Percentiles rank a stretch among this genome's conserved stretches.
Conservation (phyloP, 2,329 filamentous ascomycete genomes). For the Beauveria sp. region DNA sequence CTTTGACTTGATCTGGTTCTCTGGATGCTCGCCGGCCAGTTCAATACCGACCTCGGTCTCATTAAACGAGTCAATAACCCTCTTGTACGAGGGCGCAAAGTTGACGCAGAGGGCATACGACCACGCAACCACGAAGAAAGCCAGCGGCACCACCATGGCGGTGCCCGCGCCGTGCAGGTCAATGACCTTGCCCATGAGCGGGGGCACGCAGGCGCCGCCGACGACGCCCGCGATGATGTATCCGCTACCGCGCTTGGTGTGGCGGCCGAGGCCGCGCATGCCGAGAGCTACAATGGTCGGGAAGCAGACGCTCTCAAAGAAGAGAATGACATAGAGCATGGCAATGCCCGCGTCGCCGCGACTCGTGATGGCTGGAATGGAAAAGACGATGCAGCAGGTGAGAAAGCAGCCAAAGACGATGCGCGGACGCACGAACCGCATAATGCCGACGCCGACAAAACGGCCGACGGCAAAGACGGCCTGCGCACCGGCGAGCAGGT, state of each 20-base stretch:
- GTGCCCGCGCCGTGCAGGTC: slow-evolving; percentile 53
- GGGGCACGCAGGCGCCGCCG: slow-evolving; percentile 70
- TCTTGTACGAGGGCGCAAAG: slow-evolving; percentile 55
- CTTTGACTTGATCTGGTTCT: slow-evolving; percentile 9
- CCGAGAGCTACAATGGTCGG: slow-evolving; percentile 76
- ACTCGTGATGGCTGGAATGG: slow-evolving; percentile 39
- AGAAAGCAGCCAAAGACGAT: slow-evolving; percentile 62
- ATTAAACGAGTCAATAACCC: slow-evolving; percentile 52
- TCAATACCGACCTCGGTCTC: slow-evolving; percentile 36
- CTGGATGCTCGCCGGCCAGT: slow-evolving; percentile 16
- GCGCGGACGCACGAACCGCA: slow-evolving; percentile 60
- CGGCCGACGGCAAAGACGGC: slow-evolving; percentile 65
- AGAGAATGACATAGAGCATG: slow-evolving; percentile 63
- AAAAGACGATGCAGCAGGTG: slow-evolving; percentile 56
- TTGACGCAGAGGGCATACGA: slow-evolving; percentile 56
- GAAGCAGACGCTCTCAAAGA: slow-evolving; percentile 76
- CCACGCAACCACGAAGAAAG: slow-evolving; percentile 50
- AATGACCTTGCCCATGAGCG: slow-evolving; percentile 60
- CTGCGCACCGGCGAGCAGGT: slow-evolving; percentile 67
- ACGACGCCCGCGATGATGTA: slow-evolving; percentile 61
- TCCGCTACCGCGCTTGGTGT: slow-evolving; percentile 70
- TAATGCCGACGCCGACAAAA: slow-evolving; percentile 58
- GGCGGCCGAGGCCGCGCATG: slow-evolving; percentile 65
- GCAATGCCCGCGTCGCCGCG: slow-evolving; percentile 40
- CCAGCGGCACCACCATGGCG: slow-evolving; percentile 59